A percentile compares a stretch with the other conserved stretches of the same genome.
These are phyloP conservation scores for Entomortierella lignicola DNA, from an alignment of 192 early-diverging fungal genomes.

Conservation along the genomic window DNA sequence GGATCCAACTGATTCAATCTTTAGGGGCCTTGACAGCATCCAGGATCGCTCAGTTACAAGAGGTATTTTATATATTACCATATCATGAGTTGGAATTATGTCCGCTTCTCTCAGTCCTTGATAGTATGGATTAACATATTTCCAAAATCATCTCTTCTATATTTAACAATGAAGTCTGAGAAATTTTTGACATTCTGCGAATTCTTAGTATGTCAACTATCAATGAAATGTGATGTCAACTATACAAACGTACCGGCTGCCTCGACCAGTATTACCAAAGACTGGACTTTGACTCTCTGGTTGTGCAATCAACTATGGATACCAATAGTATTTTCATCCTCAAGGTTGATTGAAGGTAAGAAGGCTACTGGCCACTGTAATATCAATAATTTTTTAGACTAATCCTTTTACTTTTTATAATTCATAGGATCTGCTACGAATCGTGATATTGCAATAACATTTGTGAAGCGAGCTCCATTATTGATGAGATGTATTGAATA, in stretches of 20 bases:
- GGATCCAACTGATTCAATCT: background rate
- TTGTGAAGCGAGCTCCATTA: background rate
- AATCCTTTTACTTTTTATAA: background rate
- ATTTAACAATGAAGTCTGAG: background rate
- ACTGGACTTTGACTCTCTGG: constrained; percentile 32
- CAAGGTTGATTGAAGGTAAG: constrained; percentile 14
- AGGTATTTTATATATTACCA: background rate
- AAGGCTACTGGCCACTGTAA: too few relatives aligned
- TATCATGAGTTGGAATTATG: background rate
- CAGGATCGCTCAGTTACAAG: background rate
- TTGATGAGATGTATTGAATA: constrained; percentile 21
- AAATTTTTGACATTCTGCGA: background rate
- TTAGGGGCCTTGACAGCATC: constrained; percentile 15
- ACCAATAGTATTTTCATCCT: constrained; percentile 16
- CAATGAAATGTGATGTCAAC: background rate
- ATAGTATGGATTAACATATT: too few relatives aligned
- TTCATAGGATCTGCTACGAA: constrained; percentile 9
- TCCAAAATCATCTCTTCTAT: too few relatives aligned
- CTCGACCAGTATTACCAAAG: background rate
- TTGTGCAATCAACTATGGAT: constrained; percentile 32
- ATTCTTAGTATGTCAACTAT: background rate
- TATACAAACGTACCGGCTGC: background rate
- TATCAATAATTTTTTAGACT: too few relatives aligned
- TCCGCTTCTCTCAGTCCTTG: background rate
- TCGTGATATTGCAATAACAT: background rate